phyloP scores from a whole-genome alignment of 495 filamentous ascomycete genomes.

The Lasiosphaeria miniovina region DNA sequence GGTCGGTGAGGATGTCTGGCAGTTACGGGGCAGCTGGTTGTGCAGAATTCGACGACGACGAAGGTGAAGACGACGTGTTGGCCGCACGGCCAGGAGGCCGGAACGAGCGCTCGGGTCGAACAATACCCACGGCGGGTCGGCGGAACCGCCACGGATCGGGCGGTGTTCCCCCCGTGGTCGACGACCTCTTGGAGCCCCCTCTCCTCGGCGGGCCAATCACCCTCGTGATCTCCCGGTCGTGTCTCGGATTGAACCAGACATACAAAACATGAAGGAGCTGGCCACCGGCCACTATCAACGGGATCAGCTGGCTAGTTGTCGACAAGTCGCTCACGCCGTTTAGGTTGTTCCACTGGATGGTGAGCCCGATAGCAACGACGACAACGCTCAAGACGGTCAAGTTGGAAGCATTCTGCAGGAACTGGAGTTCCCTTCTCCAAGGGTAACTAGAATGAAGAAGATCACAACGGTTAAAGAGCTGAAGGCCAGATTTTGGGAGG shows the following conservation, averaged over 20 bases:
- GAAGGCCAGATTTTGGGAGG: no score
- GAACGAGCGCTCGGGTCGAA: not conserved
- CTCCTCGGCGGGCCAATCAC: not conserved
- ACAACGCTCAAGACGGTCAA: slow-evolving; percentile 22
- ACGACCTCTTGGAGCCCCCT: not conserved
- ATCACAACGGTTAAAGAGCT: not conserved
- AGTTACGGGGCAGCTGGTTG: no score
- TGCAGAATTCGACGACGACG: no score
- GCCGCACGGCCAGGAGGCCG: no score
- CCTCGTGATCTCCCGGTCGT: slow-evolving; percentile 1
- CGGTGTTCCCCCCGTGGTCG: no score
- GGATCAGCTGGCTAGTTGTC: slow-evolving; percentile 1
- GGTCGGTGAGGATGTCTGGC: no score
- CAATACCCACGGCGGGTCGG: not conserved
- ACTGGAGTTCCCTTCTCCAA: slow-evolving; percentile 12
- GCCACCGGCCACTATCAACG: slow-evolving; percentile 8
- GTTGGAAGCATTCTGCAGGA: slow-evolving; percentile 17
- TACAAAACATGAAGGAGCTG: slow-evolving; percentile 9
- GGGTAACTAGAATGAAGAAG: not conserved
- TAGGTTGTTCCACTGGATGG: slow-evolving; percentile 32
- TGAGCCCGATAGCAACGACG: slow-evolving; percentile 32
- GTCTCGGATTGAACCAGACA: slow-evolving; percentile 14
- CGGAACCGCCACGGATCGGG: no score
- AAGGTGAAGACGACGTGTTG: no score
- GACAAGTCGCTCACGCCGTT: not conserved